Base-by-base conservation (phyloP, 2,329 filamentous ascomycete genomes). In the Apiospora pterosperma region DNA sequence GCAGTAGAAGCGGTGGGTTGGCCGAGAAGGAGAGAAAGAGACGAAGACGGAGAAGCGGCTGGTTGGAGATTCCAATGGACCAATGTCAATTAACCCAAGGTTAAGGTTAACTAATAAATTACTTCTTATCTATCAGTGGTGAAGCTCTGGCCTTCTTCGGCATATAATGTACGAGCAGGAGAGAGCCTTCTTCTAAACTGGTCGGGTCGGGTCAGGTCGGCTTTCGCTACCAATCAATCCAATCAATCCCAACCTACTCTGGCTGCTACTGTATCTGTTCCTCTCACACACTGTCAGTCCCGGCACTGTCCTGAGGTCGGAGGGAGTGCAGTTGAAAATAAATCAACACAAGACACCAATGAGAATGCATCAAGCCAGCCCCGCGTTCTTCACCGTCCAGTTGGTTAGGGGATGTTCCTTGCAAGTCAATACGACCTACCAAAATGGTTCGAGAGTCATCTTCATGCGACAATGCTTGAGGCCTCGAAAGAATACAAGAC, bases 341-440 rank as follows among this genome's bases (percentile, higher is more conserved):
- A 55, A 55, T 55, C 48, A 55, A 55, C 48, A 55, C 7, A 34
- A 28, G 28, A 34, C 48, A 55, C 48, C 48, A 55, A 55, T 55
- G 48, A 55, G 48, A 28, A 55, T 25, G 25, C 44, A 52, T 52
- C 25, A 52, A 52, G 25, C 44, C 31, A 55, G 48, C 48, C 48
- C 48, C 48, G 48, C 48, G 48, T 55, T 10, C 31, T 34, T 55
- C 28, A n/a, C 48, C 28, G 16, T 55, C 48, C 19, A 55, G 48
- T 55, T 55, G 48, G 28, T 55, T 28, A 55, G 48, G 48, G 48
- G 48, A 55, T 55, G 48, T 55, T 55, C 48, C 48, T 55, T 55
- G 48, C 48, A 55, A 31, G 48, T 55, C 48, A 55, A 55, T 28
- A 55, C 48, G 48, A 4, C 48, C 28, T 34, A 21, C 48, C 48